A percentile compares a stretch with the other conserved stretches of the same genome.
Conservation (phyloP, 176 grass and related monocot genomes). For the Thalia dealbata region DNA sequence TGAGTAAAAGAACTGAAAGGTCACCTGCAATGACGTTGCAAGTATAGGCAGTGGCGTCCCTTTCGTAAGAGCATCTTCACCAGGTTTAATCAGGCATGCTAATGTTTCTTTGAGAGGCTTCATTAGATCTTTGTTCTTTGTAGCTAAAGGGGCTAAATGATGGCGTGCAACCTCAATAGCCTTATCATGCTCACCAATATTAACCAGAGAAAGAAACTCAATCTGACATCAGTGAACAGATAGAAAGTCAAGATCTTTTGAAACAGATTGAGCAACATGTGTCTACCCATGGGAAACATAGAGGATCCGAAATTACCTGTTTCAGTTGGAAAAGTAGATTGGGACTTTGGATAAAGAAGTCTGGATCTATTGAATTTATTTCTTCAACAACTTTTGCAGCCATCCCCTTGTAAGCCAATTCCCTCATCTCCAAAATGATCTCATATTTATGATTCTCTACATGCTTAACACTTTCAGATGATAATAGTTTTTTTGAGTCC, state of each 20-base stretch:
- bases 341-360: constrained; percentile 78
- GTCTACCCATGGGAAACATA: constrained; percentile 5
- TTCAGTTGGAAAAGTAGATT: constrained; percentile 88
- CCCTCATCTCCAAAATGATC: constrained; percentile 73
- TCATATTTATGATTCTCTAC: constrained; percentile 60
- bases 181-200: constrained; percentile 47
- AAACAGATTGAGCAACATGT: constrained; percentile 5
- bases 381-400: constrained; percentile 89
- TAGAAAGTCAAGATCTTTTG: constrained; percentile 12
- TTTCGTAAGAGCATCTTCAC: constrained; percentile 54
- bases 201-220: constrained; percentile 91
- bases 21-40: constrained; percentile 85
- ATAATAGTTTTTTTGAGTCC: constrained; percentile 27
- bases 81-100: constrained; percentile 52
- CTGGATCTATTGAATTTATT: constrained; percentile 72
- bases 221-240: constrained; percentile 34
- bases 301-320: constrained; percentile 50
- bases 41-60: constrained; percentile 60
- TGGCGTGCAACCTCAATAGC: constrained; percentile 62
- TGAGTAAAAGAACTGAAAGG: not conserved
- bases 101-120: constrained; percentile 99
- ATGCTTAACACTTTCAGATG: constrained; percentile 21
- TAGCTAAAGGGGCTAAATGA: constrained; percentile 78
- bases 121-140: constrained; percentile 64
- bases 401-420: constrained; percentile 71